Evolutionary conservation across 2,329 filamentous ascomycete genomes (phyloP).

Genomic region (Ophidiomyces ophidiicola): DNA sequence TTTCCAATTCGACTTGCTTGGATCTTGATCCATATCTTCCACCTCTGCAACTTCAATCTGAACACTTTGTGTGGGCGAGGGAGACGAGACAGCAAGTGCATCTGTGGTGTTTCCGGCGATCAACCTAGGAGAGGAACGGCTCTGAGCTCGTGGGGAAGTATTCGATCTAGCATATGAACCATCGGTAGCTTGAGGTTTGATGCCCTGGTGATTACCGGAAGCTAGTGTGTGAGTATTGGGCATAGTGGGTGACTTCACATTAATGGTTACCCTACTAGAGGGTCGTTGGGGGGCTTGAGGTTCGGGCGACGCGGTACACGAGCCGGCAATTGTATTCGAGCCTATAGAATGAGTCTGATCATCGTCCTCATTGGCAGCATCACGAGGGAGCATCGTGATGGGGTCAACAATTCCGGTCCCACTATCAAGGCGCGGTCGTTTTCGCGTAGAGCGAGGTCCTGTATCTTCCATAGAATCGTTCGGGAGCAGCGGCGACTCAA

Average conservation of each 20-base stretch:
- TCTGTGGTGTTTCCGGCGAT: slow-evolving; percentile 3
- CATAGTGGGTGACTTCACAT: slow-evolving; percentile 30
- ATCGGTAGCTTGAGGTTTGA: background rate
- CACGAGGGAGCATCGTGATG: slow-evolving; percentile 26
- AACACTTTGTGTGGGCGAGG: slow-evolving; percentile 34
- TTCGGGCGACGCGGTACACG: slow-evolving; percentile 18
- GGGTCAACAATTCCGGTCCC: slow-evolving; percentile 28
- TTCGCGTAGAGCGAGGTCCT: slow-evolving; percentile 30
- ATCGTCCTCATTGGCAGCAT: slow-evolving; percentile 14
- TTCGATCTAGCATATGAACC: background rate
- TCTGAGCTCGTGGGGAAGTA: background rate
- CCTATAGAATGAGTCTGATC: background rate
- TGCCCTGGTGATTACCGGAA: background rate
- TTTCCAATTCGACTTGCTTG: slow-evolving; percentile 35
- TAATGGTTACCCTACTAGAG: slow-evolving; percentile 38
- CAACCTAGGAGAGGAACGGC: background rate
- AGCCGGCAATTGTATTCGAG: slow-evolving; percentile 8
- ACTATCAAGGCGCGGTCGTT: slow-evolving; percentile 39
- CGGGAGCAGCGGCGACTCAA: slow-evolving; percentile 19
- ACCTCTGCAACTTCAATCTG: slow-evolving; percentile 40
- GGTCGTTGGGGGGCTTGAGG: slow-evolving; percentile 24
- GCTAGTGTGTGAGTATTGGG: slow-evolving; percentile 15
- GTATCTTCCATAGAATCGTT: slow-evolving; percentile 32
- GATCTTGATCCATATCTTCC: slow-evolving; percentile 40
- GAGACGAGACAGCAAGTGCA: slow-evolving; percentile 26